A percentile compares a stretch with the other conserved stretches of the same genome.
Conservation (phyloP, 768 basidiomycete genomes). For the Chiua virens region DNA sequence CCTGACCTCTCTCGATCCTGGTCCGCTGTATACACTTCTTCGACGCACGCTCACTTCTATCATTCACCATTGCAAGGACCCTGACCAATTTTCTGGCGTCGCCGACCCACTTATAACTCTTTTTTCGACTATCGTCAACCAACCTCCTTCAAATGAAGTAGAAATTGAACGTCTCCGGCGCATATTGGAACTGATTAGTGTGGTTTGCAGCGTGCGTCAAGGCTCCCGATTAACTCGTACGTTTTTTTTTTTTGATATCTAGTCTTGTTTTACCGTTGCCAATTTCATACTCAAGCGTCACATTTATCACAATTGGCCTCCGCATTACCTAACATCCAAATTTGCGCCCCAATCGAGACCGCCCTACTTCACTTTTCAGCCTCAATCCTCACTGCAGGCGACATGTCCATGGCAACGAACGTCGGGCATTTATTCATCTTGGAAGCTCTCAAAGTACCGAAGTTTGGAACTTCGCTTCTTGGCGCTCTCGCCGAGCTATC, state of each 20-base stretch:
- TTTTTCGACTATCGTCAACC: constrained; percentile 26
- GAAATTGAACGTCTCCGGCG: constrained; percentile 45
- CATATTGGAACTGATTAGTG: constrained; percentile 54
- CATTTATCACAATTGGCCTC: constrained; percentile 39
- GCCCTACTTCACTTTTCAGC: constrained; percentile 34
- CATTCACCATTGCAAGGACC: constrained; percentile 76
- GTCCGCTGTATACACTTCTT: constrained; percentile 52
- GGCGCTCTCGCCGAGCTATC: constrained; percentile 61
- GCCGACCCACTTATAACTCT: constrained; percentile 52
- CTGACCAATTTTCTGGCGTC: constrained; percentile 61
- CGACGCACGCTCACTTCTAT: constrained; percentile 77
- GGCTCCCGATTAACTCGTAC: constrained; percentile 67
- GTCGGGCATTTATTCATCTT: constrained; percentile 49
- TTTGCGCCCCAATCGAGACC: constrained; percentile 26
- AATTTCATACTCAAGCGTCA: constrained; percentile 23
- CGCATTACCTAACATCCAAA: constrained; percentile 28
- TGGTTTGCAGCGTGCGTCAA: constrained; percentile 63
- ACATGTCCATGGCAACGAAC: constrained; percentile 36
- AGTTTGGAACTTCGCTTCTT: constrained; percentile 54
- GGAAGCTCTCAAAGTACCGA: constrained; percentile 25
- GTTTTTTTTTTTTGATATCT: constrained; percentile 23
- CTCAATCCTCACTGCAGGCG: constrained; percentile 41
- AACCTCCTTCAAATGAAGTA: constrained; percentile 1
- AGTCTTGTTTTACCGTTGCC: constrained; percentile 2
- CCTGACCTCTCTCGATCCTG: constrained; percentile 41